Evolutionary conservation across 2,329 filamentous ascomycete genomes (phyloP).

Genomic region (Lachnum nothofagi): DNA sequence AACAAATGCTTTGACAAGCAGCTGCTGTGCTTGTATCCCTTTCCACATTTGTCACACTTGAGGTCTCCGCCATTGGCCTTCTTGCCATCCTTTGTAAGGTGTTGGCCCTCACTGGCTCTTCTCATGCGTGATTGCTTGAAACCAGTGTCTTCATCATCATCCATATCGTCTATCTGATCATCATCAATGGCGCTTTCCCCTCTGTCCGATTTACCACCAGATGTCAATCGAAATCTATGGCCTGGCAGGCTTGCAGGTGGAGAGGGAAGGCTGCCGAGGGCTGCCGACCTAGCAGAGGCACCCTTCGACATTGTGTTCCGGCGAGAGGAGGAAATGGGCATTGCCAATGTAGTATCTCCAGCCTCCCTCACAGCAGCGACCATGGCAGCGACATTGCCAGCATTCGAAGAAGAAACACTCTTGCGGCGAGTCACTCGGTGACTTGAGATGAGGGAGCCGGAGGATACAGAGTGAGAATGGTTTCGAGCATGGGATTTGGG

Average conservation of each 20-base stretch:
- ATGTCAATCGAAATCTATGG: constrained; percentile 43
- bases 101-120: constrained; percentile 80
- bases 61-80: constrained; percentile 79
- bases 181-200: constrained; percentile 65
- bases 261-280: constrained; percentile 54
- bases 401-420: constrained; percentile 79
- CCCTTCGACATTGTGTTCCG: constrained; percentile 67
- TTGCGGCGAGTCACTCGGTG: constrained; percentile 89
- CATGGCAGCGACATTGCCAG: constrained; percentile 69
- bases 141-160: constrained; percentile 41
- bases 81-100: constrained; percentile 71
- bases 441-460: constrained; percentile 69
- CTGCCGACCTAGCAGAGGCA: constrained; percentile 47
- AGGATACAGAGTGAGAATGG: constrained; percentile 76
- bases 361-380: constrained; percentile 67
- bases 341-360: constrained; percentile 51
- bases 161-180: constrained; percentile 56
- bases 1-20: constrained; percentile 99
- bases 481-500: constrained; percentile 51
- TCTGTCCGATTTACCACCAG: constrained; percentile 45
- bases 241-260: constrained; percentile 65
- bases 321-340: constrained; percentile 54
- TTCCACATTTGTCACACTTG: constrained; percentile 95
- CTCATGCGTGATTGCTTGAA: constrained; percentile 47
- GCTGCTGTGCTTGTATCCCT: constrained; percentile 99